Evolutionary conservation across 1,139 yeast species (phyloP).

Genomic region (Geotrichum candidum): DNA sequence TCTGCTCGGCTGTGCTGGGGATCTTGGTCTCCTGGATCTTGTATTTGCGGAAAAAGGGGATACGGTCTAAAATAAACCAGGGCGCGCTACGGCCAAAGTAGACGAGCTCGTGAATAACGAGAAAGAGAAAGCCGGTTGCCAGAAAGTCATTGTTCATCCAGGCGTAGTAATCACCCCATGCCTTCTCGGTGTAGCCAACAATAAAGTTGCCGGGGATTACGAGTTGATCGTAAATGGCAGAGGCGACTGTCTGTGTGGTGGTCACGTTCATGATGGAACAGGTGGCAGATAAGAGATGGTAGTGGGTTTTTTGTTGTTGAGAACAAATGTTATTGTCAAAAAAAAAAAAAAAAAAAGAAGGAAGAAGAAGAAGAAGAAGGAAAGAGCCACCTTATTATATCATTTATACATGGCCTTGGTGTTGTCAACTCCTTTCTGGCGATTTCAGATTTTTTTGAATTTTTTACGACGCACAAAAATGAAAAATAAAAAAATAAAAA

Average conservation of each 20-base stretch:
- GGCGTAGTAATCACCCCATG: conserved; percentile 74
- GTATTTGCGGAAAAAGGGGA: conserved; percentile 68
- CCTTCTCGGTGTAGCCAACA: conserved; percentile 44
- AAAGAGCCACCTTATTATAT: not conserved
- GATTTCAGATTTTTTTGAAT: not conserved
- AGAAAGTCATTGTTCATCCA: conserved; percentile 68
- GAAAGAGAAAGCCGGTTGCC: conserved; percentile 78
- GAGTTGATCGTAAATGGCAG: not conserved
- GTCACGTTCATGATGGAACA: conserved; percentile 7
- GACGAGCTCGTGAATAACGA: conserved; percentile 67
- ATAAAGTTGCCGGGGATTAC: conserved; percentile 3
- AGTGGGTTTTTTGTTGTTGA: not conserved
- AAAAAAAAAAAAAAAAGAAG: not conserved
- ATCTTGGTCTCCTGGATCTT: conserved; percentile 77
- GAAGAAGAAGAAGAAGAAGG: not conserved
- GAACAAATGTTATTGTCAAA: not conserved
- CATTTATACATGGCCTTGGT: not conserved
- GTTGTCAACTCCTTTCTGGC: not conserved
- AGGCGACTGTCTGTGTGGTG: not conserved
- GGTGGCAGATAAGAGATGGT: not conserved
- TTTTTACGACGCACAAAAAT: not conserved
- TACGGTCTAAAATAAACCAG: conserved; percentile 71
- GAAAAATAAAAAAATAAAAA: too few relatives aligned
- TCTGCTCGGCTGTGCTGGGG: conserved; percentile 62
- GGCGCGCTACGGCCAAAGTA: conserved; percentile 83